Evolutionary conservation across 1,284 basidiomycete species (phyloP).

Genomic region (Rhodotorula mucilaginosa): DNA sequence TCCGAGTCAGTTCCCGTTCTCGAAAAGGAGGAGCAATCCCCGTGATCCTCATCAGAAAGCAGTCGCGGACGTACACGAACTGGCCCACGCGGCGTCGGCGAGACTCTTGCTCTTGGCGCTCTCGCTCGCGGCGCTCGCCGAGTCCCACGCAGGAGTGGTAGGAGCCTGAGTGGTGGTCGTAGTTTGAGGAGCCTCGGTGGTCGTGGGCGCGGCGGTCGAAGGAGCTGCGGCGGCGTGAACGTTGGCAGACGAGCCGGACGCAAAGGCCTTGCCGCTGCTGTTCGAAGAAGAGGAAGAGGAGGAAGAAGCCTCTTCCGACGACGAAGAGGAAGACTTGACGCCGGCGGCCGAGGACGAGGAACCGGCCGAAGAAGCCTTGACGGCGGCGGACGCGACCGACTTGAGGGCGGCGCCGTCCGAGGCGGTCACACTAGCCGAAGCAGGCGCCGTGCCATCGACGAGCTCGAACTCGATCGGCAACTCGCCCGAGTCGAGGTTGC

Average conservation of each 20-base stretch:
- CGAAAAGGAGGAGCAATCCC: too few species aligned
- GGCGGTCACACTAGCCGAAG: neutral
- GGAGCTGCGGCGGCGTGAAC: too few species aligned
- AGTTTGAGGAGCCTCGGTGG: neutral
- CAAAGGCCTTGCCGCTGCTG: neutral
- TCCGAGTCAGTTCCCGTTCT: too few species aligned
- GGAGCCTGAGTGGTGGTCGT: constrained; percentile 3
- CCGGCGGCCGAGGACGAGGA: neutral
- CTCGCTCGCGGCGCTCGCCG: neutral
- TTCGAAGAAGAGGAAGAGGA: neutral
- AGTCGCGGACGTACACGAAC: neutral
- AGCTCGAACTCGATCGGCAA: constrained; percentile 23
- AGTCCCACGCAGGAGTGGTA: constrained; percentile 2
- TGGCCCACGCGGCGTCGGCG: constrained; percentile 4
- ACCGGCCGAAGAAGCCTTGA: constrained; percentile 9
- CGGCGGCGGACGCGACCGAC: constrained; percentile 1
- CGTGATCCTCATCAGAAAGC: too few species aligned
- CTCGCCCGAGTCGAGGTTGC: constrained; percentile 25
- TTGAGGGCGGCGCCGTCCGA: constrained; percentile 8
- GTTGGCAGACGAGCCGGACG: constrained; percentile 3
- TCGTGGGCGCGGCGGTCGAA: neutral
- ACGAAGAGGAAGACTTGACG: too few species aligned
- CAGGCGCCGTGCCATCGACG: constrained; percentile 9
- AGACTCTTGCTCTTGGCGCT: constrained; percentile 2
- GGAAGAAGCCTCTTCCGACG: too few species aligned